phyloP scores from a whole-genome alignment of 1,284 basidiomycete genomes.

The Athelia psychrophila region DNA sequence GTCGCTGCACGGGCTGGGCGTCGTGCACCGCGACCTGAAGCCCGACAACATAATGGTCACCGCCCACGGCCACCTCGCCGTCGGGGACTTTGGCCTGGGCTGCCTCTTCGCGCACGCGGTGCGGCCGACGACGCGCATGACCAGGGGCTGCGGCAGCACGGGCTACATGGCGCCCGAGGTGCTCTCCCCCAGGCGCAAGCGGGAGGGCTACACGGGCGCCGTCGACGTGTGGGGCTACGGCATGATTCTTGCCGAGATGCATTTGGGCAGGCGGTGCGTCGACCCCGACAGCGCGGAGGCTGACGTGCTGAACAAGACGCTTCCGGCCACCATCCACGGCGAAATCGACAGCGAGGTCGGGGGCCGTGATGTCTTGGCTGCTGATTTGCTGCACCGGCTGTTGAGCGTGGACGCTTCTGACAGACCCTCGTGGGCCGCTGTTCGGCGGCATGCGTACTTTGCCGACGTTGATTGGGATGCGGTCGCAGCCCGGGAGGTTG shows the following conservation, averaged over 20 bases:
- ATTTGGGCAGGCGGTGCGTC: background rate
- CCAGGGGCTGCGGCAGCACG: background rate
- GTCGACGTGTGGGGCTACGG: background rate
- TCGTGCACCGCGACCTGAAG: conserved; percentile 17
- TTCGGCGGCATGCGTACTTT: no score
- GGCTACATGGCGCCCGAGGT: background rate
- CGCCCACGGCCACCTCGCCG: conserved; percentile 8
- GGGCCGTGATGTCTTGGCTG: no score
- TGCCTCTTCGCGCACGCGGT: background rate
- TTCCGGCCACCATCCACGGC: no score
- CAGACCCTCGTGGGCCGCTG: no score
- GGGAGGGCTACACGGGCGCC: background rate
- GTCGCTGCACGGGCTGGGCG: conserved; percentile 55
- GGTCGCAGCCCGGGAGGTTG: no score
- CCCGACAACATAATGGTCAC: conserved; percentile 14
- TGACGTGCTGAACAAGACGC: no score
- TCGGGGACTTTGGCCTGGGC: conserved; percentile 7
- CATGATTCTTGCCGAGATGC: background rate
- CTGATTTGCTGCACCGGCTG: no score
- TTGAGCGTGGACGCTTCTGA: no score
- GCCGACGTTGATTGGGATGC: no score
- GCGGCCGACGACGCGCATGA: background rate
- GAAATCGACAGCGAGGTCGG: no score
- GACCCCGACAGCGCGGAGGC: no score
- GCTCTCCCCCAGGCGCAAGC: background rate